Base-by-base conservation (phyloP, 2,329 filamentous ascomycete genomes). In the Penicillium freii region DNA sequence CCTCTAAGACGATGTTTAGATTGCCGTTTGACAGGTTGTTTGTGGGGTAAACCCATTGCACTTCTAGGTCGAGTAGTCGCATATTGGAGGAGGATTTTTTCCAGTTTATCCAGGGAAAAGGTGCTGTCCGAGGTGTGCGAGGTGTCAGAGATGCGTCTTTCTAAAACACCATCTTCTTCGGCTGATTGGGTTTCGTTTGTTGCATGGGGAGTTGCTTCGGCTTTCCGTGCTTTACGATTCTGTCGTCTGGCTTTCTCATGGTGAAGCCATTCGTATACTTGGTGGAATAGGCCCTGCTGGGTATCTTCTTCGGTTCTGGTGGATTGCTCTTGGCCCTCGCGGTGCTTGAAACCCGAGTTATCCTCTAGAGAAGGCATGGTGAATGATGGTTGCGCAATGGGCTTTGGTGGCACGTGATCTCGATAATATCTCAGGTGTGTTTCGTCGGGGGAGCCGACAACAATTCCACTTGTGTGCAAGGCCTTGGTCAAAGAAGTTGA, bases 221-320 rank as follows among this genome's bases (percentile, higher is more conserved):
- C 72, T 75, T 80, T 64, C 69, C 81, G 69, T 23, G 78, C 73
- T 69, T 81, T 85, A 50, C 81, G 80, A 10, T 80, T 75, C 39
- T 82, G 81, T 65, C 86, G 85, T 72, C 88, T 90, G 33, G 80
- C 76, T 69, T 87, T 89, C 75, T 97, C 92, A 49, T 87, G 84
- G 65, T 92, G 86, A 39, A 97, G 78, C 93, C 93, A 97, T 63
- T 90, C 86, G 27, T 84, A 82, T 15, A 97, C 86, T 69, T 95
- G 90, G 21, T 86, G 81, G 29, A 94, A 76, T 8, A 95, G 69
- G 44, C 61, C 66, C 47, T 69, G 61, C 39, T 75, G 73, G 23
- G 66, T 48, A 49, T 73, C 71, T n/a, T 73, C 70, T 5, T 73
- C 61, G 19, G 61, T 51, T 43, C 64, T 70, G 31, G 45, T 69